Conservation (phyloP, 768 basidiomycete genomes). For the Suillus subalutaceus region DNA sequence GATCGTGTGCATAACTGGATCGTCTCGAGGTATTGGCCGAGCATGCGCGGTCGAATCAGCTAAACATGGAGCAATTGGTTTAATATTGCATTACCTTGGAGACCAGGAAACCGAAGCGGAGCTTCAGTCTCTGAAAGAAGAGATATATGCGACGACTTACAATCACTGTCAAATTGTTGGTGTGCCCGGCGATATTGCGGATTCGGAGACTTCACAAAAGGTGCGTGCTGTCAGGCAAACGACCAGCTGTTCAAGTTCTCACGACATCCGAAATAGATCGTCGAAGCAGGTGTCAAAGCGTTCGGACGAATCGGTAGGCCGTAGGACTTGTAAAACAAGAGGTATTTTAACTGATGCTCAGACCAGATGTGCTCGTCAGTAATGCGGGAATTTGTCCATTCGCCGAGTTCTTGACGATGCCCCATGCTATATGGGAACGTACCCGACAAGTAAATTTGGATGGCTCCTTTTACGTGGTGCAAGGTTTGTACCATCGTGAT, state of each 20-base stretch:
- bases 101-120: constrained; percentile 56
- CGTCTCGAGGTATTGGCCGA: constrained; percentile 75
- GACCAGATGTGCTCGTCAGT: constrained; percentile 50
- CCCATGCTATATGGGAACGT: constrained; percentile 46
- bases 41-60: constrained; percentile 69
- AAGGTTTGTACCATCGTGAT: constrained; percentile 42
- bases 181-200: constrained; percentile 69
- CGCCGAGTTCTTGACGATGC: constrained; percentile 68
- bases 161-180: constrained; percentile 42
- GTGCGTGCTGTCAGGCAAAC: constrained; percentile 33
- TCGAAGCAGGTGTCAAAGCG: constrained; percentile 54
- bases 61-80: constrained; percentile 61
- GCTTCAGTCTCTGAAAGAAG: constrained; percentile 44
- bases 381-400: constrained; percentile 78
- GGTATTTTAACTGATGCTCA: neutral
- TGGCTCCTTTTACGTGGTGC: constrained; percentile 71
- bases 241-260: neutral
- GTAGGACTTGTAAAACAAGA: constrained; percentile 36
- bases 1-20: constrained; percentile 71
- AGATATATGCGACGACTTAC: constrained; percentile 42
- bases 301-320: constrained; percentile 67
- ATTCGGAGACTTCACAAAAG: constrained; percentile 55
- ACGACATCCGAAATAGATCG: constrained; percentile 48
- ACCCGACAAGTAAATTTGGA: constrained; percentile 67
- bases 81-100: constrained; percentile 72